These are phyloP conservation scores for Styphnolobium japonicum DNA, from an alignment of 306 rosid genomes.

Conservation along the genomic window DNA sequence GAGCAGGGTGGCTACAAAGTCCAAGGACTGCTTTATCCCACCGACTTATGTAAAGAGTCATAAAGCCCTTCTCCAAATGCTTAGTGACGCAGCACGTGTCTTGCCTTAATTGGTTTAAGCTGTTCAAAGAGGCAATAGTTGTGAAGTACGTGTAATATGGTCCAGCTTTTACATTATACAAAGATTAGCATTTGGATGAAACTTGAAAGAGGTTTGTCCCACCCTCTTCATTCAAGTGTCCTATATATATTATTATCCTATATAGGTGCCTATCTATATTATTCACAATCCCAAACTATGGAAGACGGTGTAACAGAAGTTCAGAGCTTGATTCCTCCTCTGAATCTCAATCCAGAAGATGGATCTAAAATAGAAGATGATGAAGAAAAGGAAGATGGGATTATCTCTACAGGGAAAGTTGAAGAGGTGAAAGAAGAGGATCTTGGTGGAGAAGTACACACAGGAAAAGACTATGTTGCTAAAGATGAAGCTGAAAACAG, in stretches of 20 bases:
- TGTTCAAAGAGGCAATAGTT: neutral
- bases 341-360: neutral
- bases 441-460: neutral
- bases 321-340: conserved; percentile 1
- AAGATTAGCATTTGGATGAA: neutral
- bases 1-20: neutral
- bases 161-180: neutral
- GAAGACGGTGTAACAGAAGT: conserved; percentile 27
- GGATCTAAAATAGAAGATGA: neutral
- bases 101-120: neutral
- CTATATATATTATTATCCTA: neutral
- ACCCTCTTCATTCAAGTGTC: neutral
- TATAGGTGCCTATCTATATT: neutral
- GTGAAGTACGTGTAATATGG: neutral
- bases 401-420: neutral
- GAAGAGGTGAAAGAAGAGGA: neutral
- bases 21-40: neutral
- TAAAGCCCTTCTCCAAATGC: neutral
- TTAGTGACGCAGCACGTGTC: neutral
- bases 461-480: neutral
- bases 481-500: neutral
- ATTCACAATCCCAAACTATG: neutral
- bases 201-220: neutral
- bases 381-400: neutral
- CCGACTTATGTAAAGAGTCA: neutral